These are phyloP conservation scores for Populus hybrid DNA, from an alignment of 441 rosid genomes.

Conservation along the genomic window DNA sequence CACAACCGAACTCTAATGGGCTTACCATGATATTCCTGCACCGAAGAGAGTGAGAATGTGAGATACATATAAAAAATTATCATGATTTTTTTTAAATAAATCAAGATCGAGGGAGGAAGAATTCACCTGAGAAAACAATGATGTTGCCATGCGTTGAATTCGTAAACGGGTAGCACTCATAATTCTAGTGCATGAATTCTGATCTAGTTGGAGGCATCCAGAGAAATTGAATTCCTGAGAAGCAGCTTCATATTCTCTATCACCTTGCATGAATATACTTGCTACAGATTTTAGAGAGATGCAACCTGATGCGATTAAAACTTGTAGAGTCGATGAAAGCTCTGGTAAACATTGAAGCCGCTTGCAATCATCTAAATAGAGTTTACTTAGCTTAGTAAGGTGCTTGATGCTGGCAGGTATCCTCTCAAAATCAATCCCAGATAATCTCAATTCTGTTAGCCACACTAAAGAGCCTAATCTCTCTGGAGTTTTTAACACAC, in stretches of 20 bases:
- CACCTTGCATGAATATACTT: too few species aligned
- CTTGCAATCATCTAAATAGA: background rate
- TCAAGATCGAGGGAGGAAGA: too few species aligned
- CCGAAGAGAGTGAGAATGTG: background rate
- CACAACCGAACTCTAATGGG: background rate
- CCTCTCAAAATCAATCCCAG: background rate
- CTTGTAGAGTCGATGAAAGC: background rate
- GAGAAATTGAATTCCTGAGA: too few species aligned
- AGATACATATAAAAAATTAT: too few species aligned
- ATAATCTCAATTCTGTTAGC: background rate
- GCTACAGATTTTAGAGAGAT: too few species aligned
- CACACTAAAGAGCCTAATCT: background rate
- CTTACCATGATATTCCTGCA: background rate
- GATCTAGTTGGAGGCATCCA: too few species aligned
- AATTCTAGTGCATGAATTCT: too few species aligned
- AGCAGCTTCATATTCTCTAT: too few species aligned
- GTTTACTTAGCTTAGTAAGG: background rate
- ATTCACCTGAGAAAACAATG: too few species aligned
- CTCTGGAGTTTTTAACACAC: background rate
- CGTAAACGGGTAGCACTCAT: too few species aligned
- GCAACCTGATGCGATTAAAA: background rate
- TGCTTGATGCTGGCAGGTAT: background rate
- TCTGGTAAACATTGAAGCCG: conserved; percentile 1
- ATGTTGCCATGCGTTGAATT: too few species aligned
- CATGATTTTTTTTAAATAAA: too few species aligned